These are phyloP conservation scores for Solanum hybrid DNA, from an alignment of 305 asterid species.

Conservation along the genomic window DNA sequence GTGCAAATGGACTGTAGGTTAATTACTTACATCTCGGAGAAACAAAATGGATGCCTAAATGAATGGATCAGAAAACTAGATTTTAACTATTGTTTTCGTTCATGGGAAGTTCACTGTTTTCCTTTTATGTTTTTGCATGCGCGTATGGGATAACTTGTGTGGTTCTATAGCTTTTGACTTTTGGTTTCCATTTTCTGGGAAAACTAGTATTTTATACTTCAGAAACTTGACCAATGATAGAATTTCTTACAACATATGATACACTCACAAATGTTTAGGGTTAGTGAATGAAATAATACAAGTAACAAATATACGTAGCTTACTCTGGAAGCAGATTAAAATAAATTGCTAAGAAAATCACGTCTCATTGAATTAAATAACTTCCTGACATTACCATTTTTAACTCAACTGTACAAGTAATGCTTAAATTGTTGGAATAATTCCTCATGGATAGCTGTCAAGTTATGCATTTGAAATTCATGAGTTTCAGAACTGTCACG, in stretches of 20 bases:
- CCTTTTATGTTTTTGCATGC: not conserved
- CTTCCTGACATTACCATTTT: not conserved
- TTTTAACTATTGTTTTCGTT: not conserved
- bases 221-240: not conserved
- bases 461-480: not conserved
- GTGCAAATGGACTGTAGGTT: not conserved
- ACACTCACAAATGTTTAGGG: not conserved
- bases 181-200: not conserved
- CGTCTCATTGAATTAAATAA: not conserved
- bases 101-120: not conserved
- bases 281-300: not conserved
- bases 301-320: not conserved
- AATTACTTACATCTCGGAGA: not conserved
- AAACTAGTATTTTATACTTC: not conserved
- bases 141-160: not conserved
- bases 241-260: not conserved
- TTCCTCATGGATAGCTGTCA: not conserved
- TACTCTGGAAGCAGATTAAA: not conserved
- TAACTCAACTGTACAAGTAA: not conserved
- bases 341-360: conserved; percentile 25
- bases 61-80: not conserved
- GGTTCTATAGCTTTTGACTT: not conserved
- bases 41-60: not conserved
- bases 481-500: not conserved
- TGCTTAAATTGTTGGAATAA: not conserved